Evolutionary conservation across 2,329 filamentous ascomycete genomes (phyloP), one percentile per base, ranked within the genome.

Genomic region (Aspergillus costaricaensis): DNA sequence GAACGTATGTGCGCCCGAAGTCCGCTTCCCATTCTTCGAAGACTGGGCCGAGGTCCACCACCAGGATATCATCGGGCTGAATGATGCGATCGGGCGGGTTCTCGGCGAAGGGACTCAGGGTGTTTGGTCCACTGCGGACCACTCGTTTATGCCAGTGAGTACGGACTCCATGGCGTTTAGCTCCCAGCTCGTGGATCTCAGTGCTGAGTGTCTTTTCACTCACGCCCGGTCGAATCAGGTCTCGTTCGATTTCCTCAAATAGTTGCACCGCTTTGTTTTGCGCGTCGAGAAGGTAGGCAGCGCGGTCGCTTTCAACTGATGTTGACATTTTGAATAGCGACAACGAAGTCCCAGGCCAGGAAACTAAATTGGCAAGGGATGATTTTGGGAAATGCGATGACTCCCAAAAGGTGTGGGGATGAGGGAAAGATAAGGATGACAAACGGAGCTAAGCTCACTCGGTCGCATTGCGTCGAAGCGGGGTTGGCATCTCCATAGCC

Each of bases 61-160:
- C 78, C 2, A 85, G 69, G 52, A 85, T 84, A 58, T 85, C 82
- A 55, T 82, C 81, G 2, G 70, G 66, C 61, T 79, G 64, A 51
- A 85, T 79, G 32, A 77, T 68, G 4, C 82, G 80, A 62, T 83
- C 80, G 0, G 81, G 80, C 0, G 81, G 81, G 65, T 83, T 83
- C 2, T 82, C 82, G 4, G 72, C 68, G 57, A 82, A 84, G 0
- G 82, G 81, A 1, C 69, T 61, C 4, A 84, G 63, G 0, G 82
- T 84, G 67, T 85, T 82, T 4, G 79, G 78, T 0, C 82, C 82
- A 62, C 79, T 81, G 7, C 82, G 73, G 36, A 84, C 74, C 0
- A 83, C 76, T 5, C 81, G 77, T 65, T 83, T 84, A 69, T 84
- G 82, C 82, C 82, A 84, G 61, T 84, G 80, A 2, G 79, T 83